Percentiles rank a stretch among this genome's conserved stretches.
phyloP scores from a whole-genome alignment of 805 yeast species.

The Wickerhamiella allomyrinae region DNA sequence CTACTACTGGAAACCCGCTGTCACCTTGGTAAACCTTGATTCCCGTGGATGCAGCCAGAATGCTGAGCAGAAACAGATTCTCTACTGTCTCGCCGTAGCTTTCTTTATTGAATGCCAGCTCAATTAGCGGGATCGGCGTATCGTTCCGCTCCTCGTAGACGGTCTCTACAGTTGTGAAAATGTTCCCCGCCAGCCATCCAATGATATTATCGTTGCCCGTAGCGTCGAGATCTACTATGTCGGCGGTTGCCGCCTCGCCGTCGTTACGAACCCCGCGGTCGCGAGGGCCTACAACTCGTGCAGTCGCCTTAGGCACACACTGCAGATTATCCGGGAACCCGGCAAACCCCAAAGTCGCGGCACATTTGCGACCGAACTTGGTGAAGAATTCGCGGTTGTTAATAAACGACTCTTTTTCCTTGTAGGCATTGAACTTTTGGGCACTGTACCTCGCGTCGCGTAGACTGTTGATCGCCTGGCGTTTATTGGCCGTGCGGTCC shows the following conservation, averaged over 20 bases:
- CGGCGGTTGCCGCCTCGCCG: not conserved
- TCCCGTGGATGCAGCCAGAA: constrained; percentile 32
- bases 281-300: not conserved
- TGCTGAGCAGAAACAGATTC: constrained; percentile 70
- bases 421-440: no score
- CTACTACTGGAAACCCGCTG: not conserved
- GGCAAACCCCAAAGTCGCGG: no score
- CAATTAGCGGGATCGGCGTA: constrained; percentile 40
- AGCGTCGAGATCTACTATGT: not conserved
- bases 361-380: no score
- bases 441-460: no score
- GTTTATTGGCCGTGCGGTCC: no score
- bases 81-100: constrained; percentile 73
- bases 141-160: constrained; percentile 22
- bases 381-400: no score
- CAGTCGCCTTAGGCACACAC: not conserved
- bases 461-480: no score
- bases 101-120: constrained; percentile 53
- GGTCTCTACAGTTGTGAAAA: constrained; percentile 22
- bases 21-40: not conserved
- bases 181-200: not conserved
- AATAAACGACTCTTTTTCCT: no score
- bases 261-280: not conserved
- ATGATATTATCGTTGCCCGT: not conserved
- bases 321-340: not conserved